A percentile compares a stretch with the other conserved stretches of the same genome.
These are phyloP conservation scores for Zygoascus meyerae DNA, from an alignment of 1,139 yeast genomes.

Conservation along the genomic window DNA sequence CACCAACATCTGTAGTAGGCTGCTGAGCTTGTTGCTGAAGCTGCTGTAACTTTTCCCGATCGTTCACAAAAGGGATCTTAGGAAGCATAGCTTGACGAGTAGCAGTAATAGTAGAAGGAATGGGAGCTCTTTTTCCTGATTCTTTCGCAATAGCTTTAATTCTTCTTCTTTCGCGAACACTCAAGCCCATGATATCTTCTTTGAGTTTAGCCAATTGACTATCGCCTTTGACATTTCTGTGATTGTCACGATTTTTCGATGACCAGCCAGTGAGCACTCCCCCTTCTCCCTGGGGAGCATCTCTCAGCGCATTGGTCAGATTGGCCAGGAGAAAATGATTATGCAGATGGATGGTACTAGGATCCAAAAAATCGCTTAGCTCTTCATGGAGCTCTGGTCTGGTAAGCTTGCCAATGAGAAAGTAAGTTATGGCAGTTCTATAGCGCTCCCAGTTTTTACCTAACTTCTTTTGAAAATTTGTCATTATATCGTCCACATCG, in stretches of 20 bases:
- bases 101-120: slow-evolving; percentile 69
- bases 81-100: slow-evolving; percentile 85
- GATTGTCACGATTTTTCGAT: slow-evolving; percentile 34
- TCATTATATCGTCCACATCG: slow-evolving; percentile 67
- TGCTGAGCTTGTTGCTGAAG: slow-evolving; percentile 8
- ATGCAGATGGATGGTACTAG: slow-evolving; percentile 53
- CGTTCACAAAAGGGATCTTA: slow-evolving; percentile 69
- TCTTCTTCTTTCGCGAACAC: slow-evolving; percentile 78
- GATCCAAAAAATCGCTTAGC: slow-evolving; percentile 51
- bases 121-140: slow-evolving; percentile 68
- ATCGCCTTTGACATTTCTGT: slow-evolving; percentile 30
- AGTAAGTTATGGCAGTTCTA: slow-evolving; percentile 70
- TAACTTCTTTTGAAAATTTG: slow-evolving; percentile 62
- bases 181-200: slow-evolving; percentile 80
- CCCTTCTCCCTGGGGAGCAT: slow-evolving; percentile 55
- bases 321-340: slow-evolving; percentile 76
- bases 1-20: slow-evolving; percentile 9
- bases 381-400: slow-evolving; percentile 62
- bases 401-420: slow-evolving; percentile 58
- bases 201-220: slow-evolving; percentile 74
- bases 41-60: slow-evolving; percentile 30
- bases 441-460: slow-evolving; percentile 84
- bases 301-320: slow-evolving; percentile 77
- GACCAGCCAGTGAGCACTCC: slow-evolving; percentile 43
- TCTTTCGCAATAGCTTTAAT: slow-evolving; percentile 73